phyloP scores from a whole-genome alignment of 2,329 filamentous ascomycete genomes.

The Cryphonectria parasitica region DNA sequence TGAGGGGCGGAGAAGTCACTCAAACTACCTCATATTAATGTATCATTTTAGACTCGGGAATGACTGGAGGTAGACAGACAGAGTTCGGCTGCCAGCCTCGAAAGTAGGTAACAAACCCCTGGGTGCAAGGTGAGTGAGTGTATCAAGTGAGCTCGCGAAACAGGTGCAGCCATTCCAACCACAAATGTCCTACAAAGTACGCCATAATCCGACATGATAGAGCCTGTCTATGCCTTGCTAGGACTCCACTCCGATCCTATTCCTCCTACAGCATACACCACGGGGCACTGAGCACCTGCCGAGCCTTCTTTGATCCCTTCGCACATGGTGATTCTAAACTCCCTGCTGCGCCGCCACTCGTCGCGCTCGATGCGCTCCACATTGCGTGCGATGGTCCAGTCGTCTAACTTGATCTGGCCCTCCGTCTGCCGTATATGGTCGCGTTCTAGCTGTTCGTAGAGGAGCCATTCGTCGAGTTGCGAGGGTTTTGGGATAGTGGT shows the following conservation, averaged over 20 bases:
- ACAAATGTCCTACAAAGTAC: background rate
- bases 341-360: slow-evolving; percentile 23
- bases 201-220: background rate
- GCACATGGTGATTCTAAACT: slow-evolving; percentile 11
- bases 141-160: background rate
- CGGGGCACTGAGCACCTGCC: background rate
- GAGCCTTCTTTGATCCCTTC: slow-evolving; percentile 32
- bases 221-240: background rate
- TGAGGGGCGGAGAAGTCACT: background rate
- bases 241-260: no score
- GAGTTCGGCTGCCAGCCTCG: background rate
- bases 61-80: background rate
- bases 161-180: background rate
- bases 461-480: slow-evolving; percentile 59
- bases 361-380: slow-evolving; percentile 33
- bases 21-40: background rate
- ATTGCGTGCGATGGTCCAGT: slow-evolving; percentile 45
- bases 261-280: background rate
- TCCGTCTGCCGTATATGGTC: slow-evolving; percentile 45
- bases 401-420: slow-evolving; percentile 45
- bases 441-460: slow-evolving; percentile 53
- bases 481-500: slow-evolving; percentile 54
- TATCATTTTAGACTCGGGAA: background rate
- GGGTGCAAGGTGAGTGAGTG: background rate
- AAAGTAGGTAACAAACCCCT: background rate